These are phyloP conservation scores for Cronartium quercuum DNA, from an alignment of 1,284 basidiomycete genomes.

Conservation along the genomic window DNA sequence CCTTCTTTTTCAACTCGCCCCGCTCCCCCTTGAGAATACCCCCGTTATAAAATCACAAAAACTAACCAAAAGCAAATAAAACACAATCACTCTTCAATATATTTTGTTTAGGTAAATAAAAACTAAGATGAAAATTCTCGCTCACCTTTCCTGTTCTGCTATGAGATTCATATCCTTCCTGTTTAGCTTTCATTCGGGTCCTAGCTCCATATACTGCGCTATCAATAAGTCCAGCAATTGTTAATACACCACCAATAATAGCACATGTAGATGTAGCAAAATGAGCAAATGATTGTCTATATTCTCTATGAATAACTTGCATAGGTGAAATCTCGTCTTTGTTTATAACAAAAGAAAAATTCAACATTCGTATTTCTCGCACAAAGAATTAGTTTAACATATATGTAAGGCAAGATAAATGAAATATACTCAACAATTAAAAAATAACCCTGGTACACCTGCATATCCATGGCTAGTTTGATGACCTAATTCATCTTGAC, in stretches of 20 bases:
- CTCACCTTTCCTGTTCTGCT: slow-evolving; percentile 25
- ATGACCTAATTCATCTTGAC: slow-evolving; percentile 46
- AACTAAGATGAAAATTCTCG: background rate
- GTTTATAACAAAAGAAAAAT: background rate
- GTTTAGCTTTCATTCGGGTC: slow-evolving; percentile 20
- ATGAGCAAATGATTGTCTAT: slow-evolving; percentile 87
- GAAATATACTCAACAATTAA: slow-evolving; percentile 19
- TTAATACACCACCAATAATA: slow-evolving; percentile 93
- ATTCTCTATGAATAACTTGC: slow-evolving; percentile 82
- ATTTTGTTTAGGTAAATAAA: background rate
- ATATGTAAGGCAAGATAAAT: too few species aligned
- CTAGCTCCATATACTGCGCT: slow-evolving; percentile 63
- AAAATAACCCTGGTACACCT: slow-evolving; percentile 55
- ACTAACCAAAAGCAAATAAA: too few species aligned
- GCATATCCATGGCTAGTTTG: slow-evolving; percentile 68
- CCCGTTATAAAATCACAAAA: too few species aligned
- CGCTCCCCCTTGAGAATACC: too few species aligned
- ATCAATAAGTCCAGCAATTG: slow-evolving; percentile 87
- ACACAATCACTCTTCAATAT: too few species aligned
- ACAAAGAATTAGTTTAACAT: background rate
- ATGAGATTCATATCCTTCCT: slow-evolving; percentile 8
- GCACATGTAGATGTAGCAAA: slow-evolving; percentile 98
- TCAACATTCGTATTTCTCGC: background rate
- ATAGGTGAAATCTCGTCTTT: slow-evolving; percentile 85
- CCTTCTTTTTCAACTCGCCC: too few species aligned